These are phyloP conservation scores for Pleurotus tuber-regium DNA, from an alignment of 768 basidiomycete species.

Conservation along the genomic window DNA sequence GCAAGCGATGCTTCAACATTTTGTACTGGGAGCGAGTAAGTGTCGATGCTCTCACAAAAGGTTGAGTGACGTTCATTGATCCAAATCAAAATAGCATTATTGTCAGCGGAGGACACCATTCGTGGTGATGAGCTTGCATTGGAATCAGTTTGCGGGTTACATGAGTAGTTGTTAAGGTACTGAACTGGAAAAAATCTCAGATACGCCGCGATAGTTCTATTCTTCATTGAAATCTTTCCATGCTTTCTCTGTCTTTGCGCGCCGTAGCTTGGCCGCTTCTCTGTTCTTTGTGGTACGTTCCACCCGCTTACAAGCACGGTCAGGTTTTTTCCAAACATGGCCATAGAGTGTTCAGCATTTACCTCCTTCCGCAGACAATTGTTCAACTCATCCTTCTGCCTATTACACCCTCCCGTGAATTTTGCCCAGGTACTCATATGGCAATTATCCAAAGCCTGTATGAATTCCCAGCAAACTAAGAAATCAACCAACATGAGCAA, in stretches of 20 bases:
- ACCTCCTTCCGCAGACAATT: slow-evolving; percentile 73
- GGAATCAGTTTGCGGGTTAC: background rate
- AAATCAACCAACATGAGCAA: no score
- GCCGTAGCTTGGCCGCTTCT: slow-evolving; percentile 54
- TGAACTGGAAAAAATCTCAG: background rate
- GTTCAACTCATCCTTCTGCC: slow-evolving; percentile 64
- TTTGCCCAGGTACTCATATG: slow-evolving; percentile 62
- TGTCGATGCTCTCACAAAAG: slow-evolving; percentile 18
- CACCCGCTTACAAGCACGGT: slow-evolving; percentile 42
- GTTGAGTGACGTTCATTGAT: slow-evolving; percentile 3
- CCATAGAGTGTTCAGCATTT: slow-evolving; percentile 16
- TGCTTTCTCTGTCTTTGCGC: slow-evolving; percentile 55
- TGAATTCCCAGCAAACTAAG: slow-evolving; percentile 72
- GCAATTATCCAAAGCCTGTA: slow-evolving; percentile 72
- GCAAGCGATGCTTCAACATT: slow-evolving; percentile 75
- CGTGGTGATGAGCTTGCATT: slow-evolving; percentile 44
- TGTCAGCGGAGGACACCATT: slow-evolving; percentile 61
- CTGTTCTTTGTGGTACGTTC: slow-evolving; percentile 60
- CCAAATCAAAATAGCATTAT: slow-evolving; percentile 41
- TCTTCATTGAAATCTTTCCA: slow-evolving; percentile 56
- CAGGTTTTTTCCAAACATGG: slow-evolving; percentile 7
- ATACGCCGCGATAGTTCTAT: no score
- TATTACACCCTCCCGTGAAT: slow-evolving; percentile 70
- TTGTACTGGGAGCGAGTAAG: slow-evolving; percentile 82
- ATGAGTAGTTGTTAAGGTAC: background rate